Conservation (phyloP, 768 basidiomycete species). For the Lyophyllum decastes region DNA sequence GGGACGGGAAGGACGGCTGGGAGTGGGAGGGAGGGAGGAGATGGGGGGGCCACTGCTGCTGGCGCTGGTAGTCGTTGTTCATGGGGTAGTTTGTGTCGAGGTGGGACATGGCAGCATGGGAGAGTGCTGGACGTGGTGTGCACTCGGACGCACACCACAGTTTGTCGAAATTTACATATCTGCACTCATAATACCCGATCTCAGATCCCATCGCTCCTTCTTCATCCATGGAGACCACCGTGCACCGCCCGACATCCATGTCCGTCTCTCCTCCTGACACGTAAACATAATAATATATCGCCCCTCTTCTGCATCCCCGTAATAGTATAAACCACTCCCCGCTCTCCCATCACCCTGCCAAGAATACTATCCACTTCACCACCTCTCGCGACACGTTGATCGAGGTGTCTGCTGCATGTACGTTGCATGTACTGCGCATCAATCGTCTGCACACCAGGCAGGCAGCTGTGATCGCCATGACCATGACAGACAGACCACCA, state of each 20-base stretch:
- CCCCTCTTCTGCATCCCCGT: too few species aligned
- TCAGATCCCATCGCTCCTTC: slow-evolving; percentile 15
- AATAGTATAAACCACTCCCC: background rate
- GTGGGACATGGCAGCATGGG: slow-evolving; percentile 7
- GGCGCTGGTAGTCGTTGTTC: slow-evolving; percentile 10
- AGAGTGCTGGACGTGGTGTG: background rate
- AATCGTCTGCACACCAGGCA: background rate
- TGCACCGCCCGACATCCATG: background rate
- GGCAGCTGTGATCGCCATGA: background rate
- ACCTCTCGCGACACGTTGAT: background rate
- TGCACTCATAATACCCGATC: slow-evolving; percentile 14
- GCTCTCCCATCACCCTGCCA: background rate
- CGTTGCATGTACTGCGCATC: background rate
- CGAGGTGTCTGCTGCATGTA: background rate
- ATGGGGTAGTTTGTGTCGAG: slow-evolving; percentile 16
- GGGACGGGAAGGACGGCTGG: background rate
- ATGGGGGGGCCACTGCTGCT: slow-evolving; percentile 18
- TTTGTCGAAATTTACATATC: slow-evolving; percentile 19
- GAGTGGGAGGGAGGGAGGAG: slow-evolving; percentile 2
- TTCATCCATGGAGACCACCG: background rate
- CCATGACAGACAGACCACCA: background rate
- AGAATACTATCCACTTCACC: background rate
- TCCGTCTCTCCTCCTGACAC: background rate
- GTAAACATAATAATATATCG: background rate
- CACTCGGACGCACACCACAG: background rate